Percentiles rank a stretch among this genome's conserved stretches.
These are phyloP conservation scores for Gremmenia infestans DNA, from an alignment of 2,329 filamentous ascomycete species.

Conservation along the genomic window DNA sequence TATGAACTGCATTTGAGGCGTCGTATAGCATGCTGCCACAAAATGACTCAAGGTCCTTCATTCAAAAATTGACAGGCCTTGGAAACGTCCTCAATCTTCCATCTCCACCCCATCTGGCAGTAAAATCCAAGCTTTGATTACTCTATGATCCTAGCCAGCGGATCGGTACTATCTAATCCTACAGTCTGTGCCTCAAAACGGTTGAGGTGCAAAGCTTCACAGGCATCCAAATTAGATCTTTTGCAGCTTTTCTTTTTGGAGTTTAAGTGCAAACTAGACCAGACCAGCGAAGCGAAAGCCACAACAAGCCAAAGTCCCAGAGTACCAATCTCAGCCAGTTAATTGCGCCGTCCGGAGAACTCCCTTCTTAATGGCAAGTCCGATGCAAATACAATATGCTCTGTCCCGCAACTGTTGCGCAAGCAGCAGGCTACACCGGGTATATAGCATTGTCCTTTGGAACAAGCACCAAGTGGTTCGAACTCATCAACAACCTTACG, in stretches of 20 bases:
- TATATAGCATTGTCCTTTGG: background rate
- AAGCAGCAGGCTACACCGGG: background rate
- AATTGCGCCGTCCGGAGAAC: background rate
- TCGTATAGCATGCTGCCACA: background rate
- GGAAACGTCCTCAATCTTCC: background rate
- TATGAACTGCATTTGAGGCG: background rate
- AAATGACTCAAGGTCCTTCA: conserved; percentile 1
- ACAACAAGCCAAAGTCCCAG: background rate
- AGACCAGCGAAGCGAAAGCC: background rate
- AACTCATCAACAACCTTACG: background rate
- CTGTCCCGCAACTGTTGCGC: background rate
- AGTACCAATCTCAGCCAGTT: background rate
- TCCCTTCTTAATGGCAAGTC: background rate
- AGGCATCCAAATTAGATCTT: background rate
- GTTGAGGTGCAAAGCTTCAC: background rate
- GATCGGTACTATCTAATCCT: background rate
- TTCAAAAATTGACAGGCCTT: background rate
- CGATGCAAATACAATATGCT: background rate
- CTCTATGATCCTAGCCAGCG: background rate
- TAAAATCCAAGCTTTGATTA: background rate
- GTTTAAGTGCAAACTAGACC: background rate
- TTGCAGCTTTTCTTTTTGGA: background rate
- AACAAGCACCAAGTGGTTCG: background rate
- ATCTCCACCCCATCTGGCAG: background rate
- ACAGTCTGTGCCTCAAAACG: background rate